phyloP scores from a whole-genome alignment of 2,329 filamentous ascomycete species.

The Microdochium trichocladiopsis region DNA sequence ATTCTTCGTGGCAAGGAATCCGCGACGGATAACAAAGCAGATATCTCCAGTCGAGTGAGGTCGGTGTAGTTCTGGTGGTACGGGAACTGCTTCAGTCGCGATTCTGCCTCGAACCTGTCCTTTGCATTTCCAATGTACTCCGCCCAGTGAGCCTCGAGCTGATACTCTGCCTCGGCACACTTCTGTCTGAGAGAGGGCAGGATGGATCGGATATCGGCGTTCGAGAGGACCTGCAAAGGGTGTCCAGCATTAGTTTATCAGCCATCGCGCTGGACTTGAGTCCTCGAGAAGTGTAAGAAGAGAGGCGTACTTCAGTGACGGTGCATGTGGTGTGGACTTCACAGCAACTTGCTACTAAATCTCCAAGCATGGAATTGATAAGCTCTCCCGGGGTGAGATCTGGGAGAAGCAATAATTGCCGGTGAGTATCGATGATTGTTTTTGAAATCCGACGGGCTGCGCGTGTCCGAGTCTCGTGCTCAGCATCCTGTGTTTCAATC shows the following conservation, averaged over 20 bases:
- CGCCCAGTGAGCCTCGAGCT: constrained; percentile 37
- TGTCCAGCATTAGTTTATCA: background rate
- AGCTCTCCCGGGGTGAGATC: background rate
- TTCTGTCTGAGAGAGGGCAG: constrained; percentile 28
- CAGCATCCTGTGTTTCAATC: too few species aligned
- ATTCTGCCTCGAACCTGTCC: constrained; percentile 6
- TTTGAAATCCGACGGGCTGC: background rate
- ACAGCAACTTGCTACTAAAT: background rate
- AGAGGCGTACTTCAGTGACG: background rate
- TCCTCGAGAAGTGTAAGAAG: background rate
- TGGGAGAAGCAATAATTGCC: background rate
- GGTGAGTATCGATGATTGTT: background rate
- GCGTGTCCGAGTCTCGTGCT: background rate
- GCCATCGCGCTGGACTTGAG: background rate
- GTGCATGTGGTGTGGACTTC: background rate
- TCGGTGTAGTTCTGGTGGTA: constrained; percentile 42
- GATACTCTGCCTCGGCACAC: constrained; percentile 35
- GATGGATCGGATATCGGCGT: constrained; percentile 20
- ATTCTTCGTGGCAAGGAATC: constrained; percentile 21
- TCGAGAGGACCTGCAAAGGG: constrained; percentile 22
- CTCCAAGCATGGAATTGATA: background rate
- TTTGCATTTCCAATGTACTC: constrained; percentile 18
- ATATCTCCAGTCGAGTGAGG: constrained; percentile 37
- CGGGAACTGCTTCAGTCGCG: constrained; percentile 30
- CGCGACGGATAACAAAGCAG: constrained; percentile 27